Conservation (phyloP, 1,284 basidiomycete genomes). For the Leccinum subrobustum region DNA sequence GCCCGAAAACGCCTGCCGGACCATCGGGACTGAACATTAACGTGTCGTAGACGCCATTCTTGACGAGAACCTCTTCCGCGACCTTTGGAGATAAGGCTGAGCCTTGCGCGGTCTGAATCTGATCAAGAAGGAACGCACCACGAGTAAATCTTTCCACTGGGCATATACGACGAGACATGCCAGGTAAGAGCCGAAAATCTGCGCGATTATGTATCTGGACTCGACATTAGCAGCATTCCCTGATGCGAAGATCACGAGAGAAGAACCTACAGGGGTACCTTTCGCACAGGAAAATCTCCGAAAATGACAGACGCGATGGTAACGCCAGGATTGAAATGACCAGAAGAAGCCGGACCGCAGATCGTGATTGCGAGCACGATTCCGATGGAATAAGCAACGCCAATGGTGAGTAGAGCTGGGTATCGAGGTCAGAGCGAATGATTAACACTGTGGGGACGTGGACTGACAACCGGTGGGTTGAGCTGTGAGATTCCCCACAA, state of each 20-base stretch:
- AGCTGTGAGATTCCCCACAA: conserved; percentile 49
- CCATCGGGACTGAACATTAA: conserved; percentile 59
- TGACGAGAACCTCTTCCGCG: conserved; percentile 43
- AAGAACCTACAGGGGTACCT: conserved; percentile 47
- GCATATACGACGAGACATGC: conserved; percentile 58
- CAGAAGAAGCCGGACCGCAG: conserved; percentile 55
- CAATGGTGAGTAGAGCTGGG: conserved; percentile 59
- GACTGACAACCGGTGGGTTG: conserved; percentile 51
- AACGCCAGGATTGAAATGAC: conserved; percentile 64
- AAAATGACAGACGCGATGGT: conserved; percentile 55
- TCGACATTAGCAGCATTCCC: conserved; percentile 8
- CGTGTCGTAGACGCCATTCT: conserved; percentile 40
- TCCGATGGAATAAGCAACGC: conserved; percentile 62
- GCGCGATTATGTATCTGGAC: conserved; percentile 58
- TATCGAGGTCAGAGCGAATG: conserved; percentile 2
- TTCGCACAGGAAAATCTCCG: conserved; percentile 53
- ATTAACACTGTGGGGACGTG: neutral
- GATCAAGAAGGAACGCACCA: conserved; percentile 25
- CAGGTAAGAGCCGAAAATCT: conserved; percentile 62
- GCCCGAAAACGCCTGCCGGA: conserved; percentile 60
- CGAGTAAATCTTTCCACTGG: conserved; percentile 57
- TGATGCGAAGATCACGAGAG: neutral
- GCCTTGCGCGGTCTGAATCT: neutral
- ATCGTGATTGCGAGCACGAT: conserved; percentile 59
- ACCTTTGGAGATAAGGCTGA: conserved; percentile 18